These are phyloP conservation scores for Leucocoprinus sp. DNA, from an alignment of 768 basidiomycete species.

Conservation along the genomic window DNA sequence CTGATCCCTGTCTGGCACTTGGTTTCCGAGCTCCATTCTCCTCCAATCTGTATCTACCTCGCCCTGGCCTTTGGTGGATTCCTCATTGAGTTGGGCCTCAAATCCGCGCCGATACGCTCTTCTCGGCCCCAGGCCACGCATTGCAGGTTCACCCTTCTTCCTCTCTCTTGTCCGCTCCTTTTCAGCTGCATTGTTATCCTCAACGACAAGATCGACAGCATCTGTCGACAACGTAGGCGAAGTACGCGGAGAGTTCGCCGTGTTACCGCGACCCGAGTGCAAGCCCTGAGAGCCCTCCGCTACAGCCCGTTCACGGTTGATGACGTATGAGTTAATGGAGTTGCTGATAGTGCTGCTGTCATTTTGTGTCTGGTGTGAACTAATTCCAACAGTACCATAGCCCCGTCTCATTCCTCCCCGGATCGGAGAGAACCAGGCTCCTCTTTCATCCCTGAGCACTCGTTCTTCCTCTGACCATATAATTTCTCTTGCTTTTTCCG, in stretches of 20 bases:
- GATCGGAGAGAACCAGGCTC: slow-evolving; percentile 63
- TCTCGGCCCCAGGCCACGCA: slow-evolving; percentile 31
- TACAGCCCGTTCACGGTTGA: slow-evolving; percentile 45
- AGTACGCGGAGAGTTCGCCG: background rate
- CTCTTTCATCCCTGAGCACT: slow-evolving; percentile 65
- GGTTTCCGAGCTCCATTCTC: slow-evolving; percentile 34
- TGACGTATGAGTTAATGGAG: slow-evolving; percentile 21
- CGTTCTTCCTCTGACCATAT: slow-evolving; percentile 87
- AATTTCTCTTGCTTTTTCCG: slow-evolving; percentile 52
- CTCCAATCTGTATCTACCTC: slow-evolving; percentile 28
- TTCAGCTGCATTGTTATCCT: slow-evolving; percentile 49
- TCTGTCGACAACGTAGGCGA: slow-evolving; percentile 46
- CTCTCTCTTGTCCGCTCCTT: slow-evolving; percentile 46
- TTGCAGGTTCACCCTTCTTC: slow-evolving; percentile 53
- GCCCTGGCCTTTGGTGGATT: slow-evolving; percentile 29
- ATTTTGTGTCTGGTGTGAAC: slow-evolving; percentile 13
- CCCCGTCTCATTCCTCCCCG: slow-evolving; percentile 39
- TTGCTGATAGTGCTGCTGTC: slow-evolving; percentile 10
- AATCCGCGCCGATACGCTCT: slow-evolving; percentile 49
- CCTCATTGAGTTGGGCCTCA: slow-evolving; percentile 28
- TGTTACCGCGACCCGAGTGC: slow-evolving; percentile 1
- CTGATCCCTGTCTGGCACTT: slow-evolving; percentile 26
- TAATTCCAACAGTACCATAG: slow-evolving; percentile 47
- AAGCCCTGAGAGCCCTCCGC: too few relatives aligned
- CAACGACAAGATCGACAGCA: slow-evolving; percentile 85